Percentiles rank a stretch among this genome's conserved stretches.
phyloP scores from a whole-genome alignment of 345 rosid species.

The Gossypium thurberi region DNA sequence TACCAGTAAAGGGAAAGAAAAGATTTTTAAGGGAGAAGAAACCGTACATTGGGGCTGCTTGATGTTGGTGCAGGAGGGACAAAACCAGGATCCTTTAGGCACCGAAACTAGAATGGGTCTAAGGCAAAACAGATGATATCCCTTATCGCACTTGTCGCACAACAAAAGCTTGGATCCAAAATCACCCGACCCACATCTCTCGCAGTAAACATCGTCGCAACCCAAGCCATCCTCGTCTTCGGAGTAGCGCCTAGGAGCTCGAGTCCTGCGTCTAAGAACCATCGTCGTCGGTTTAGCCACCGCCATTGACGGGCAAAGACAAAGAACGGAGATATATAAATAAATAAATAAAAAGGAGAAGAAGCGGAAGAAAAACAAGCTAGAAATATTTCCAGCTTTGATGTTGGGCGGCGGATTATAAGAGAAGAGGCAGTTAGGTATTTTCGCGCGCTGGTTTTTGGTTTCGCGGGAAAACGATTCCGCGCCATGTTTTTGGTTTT shows the following conservation, averaged over 20 bases:
- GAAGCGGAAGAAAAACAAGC: not conserved
- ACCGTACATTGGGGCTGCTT: constrained; percentile 58
- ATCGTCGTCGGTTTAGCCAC: not conserved
- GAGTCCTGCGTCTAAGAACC: constrained; percentile 41
- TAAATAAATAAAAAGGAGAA: too few relatives aligned
- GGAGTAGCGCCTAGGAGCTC: constrained; percentile 36
- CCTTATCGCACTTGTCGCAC: constrained; percentile 84
- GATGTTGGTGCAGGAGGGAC: constrained; percentile 52
- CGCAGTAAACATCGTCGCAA: constrained; percentile 40
- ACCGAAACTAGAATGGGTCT: constrained; percentile 79
- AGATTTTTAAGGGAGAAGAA: not conserved
- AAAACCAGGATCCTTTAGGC: constrained; percentile 85
- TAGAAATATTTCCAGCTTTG: too few relatives aligned
- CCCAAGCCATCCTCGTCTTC: constrained; percentile 18
- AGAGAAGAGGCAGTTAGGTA: not conserved
- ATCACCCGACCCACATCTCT: constrained; percentile 68
- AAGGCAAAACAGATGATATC: constrained; percentile 77
- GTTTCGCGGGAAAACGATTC: constrained; percentile 10
- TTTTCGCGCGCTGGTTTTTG: constrained; percentile 10
- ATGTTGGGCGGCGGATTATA: not conserved
- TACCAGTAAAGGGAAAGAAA: not conserved
- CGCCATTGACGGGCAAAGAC: not conserved
- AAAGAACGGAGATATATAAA: not conserved
- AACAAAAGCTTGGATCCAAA: constrained; percentile 56
- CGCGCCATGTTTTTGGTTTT: constrained; percentile 6